A percentile compares a stretch with the other conserved stretches of the same genome.
These are phyloP conservation scores for Saccharomyces kudriavzevii DNA, from an alignment of 805 yeast species.

Conservation along the genomic window DNA sequence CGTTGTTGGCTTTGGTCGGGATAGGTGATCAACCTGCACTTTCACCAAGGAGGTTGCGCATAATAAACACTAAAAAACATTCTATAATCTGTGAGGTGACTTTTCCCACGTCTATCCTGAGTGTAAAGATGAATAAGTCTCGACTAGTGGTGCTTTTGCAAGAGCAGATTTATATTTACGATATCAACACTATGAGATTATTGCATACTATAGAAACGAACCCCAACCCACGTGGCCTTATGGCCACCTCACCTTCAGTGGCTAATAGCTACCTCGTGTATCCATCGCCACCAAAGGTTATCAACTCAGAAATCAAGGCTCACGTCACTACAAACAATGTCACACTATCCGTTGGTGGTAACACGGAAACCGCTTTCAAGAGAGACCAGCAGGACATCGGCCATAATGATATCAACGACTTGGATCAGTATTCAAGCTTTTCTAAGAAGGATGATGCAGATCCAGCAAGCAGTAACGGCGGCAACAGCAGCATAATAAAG, in stretches of 20 bases:
- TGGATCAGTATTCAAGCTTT: conserved; percentile 10
- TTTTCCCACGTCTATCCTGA: conserved; percentile 54
- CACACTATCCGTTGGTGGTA: conserved; percentile 6
- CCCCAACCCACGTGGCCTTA: conserved; percentile 46
- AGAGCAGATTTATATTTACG: conserved; percentile 65
- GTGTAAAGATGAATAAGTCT: conserved; percentile 57
- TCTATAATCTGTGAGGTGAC: conserved; percentile 62
- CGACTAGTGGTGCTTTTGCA: conserved; percentile 53
- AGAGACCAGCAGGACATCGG: conserved; percentile 21
- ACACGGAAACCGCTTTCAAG: neutral
- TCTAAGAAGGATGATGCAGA: neutral
- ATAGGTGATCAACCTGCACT: conserved; percentile 57
- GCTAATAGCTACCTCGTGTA: conserved; percentile 56
- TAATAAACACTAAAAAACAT: conserved; percentile 67
- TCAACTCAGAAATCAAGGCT: conserved; percentile 28
- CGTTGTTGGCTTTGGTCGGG: conserved; percentile 65
- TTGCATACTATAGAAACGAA: conserved; percentile 46
- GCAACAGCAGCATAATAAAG: conserved; percentile 13
- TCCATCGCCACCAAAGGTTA: conserved; percentile 64
- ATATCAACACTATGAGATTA: conserved; percentile 60
- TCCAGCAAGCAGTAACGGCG: conserved; percentile 3
- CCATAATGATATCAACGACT: conserved; percentile 31
- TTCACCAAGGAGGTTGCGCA: conserved; percentile 74
- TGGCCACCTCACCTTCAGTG: conserved; percentile 49
- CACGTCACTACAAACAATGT: conserved; percentile 28